Base-by-base conservation (phyloP, 208 protist genomes). In the Trypanosoma theileri region DNA sequence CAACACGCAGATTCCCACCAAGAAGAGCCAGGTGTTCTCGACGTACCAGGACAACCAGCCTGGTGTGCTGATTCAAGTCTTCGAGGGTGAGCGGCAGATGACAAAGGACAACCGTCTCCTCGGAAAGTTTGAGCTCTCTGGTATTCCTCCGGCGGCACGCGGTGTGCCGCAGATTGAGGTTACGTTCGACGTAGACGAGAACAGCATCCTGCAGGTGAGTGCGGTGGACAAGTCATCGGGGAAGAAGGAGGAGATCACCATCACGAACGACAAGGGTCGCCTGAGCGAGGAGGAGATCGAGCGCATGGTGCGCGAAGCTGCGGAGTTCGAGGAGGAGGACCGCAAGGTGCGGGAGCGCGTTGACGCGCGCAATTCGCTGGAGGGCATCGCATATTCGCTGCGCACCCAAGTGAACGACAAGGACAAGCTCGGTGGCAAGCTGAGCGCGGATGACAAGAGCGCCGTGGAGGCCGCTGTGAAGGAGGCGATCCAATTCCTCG, bases 91-190 rank as follows among this genome's bases (percentile, higher is more conserved):
- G 80, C 91, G 96, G 28, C 57, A 80, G 16, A 78, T 98, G 57
- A 92, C 95, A 40, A 81, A 69, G 28, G 79, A 98, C 77, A 98
- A 97, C 86, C 90, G 98, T 65, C 87, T 95, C 40, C 80, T 98
- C 21, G 97, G 96, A 59, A 94, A 92, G 61, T 99, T 99, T 80
- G 89, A 89, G 16, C 84, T 99, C 12, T 82, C 84, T 10, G 89
- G 77, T 58, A 92, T 94, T 45, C 85, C 85, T 6, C 81, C 85
- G 21, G 67, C 81, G 59, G 81, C 88, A 24, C 88, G 88, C 51
- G 97, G 98, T 84, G 96, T 98, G 52, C 94, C 97, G 48, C 97
- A 98, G 83, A 99, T 99, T 77, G 97, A 99, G 73, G 98, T 99
- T 44, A 97, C 91, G 21, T 99, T 99, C 67, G 98, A 99, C 86